Evolutionary conservation across 2,329 filamentous ascomycete genomes (phyloP).

Genomic region (Talaromyces albobiverticillius): DNA sequence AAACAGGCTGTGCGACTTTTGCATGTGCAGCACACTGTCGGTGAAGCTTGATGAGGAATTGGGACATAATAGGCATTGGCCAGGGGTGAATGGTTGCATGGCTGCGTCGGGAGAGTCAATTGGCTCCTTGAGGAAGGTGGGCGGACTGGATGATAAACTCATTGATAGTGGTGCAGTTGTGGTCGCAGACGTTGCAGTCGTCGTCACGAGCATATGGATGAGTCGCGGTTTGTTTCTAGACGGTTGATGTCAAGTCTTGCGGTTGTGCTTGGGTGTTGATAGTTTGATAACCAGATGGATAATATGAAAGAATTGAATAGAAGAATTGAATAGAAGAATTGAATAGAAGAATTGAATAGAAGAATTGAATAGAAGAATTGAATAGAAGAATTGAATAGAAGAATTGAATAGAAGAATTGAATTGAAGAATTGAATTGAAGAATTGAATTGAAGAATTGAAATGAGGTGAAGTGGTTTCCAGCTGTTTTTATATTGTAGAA

Average conservation of each 20-base stretch:
- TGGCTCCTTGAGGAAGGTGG: background rate
- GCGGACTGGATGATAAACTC: background rate
- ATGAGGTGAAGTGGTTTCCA: background rate
- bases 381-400: too few relatives aligned
- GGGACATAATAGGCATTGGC: conserved; percentile 13
- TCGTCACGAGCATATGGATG: conserved; percentile 1
- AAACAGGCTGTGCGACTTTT: conserved; percentile 12
- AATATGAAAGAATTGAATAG: too few relatives aligned
- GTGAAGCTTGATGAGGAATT: background rate
- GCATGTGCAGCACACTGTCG: conserved; percentile 12
- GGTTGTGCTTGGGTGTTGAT: background rate
- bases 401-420: too few relatives aligned
- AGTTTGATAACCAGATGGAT: background rate
- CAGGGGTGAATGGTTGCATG: conserved; percentile 9
- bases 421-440: too few relatives aligned
- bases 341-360: too few relatives aligned
- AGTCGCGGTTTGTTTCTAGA: background rate
- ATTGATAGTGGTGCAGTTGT: background rate
- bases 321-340: too few relatives aligned
- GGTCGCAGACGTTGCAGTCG: background rate
- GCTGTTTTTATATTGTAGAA: background rate
- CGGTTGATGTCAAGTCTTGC: background rate
- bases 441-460: too few relatives aligned
- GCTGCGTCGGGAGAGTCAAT: background rate
- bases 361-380: too few relatives aligned